Base-by-base conservation (phyloP, 2,329 filamentous ascomycete species). In the Colletotrichum tropicicola region DNA sequence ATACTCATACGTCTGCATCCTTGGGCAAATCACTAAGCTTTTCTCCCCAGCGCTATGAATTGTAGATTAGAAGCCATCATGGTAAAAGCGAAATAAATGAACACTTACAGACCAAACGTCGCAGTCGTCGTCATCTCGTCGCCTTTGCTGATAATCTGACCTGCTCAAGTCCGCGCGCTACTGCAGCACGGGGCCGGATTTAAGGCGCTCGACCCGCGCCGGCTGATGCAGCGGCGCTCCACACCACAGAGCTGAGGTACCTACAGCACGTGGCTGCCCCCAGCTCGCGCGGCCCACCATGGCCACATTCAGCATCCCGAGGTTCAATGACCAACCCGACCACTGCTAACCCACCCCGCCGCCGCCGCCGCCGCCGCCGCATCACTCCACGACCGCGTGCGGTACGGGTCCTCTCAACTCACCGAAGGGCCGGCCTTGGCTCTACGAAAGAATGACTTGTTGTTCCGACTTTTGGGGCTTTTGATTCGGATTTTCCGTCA, bases 81-180 rank as follows among this genome's bases (percentile, higher is more conserved):
- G 32, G 60, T 45, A 25, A 39, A n/a, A 52, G 60, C 51, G 55
- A 35, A 60, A 51, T 44, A 30, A 53, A 53, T 60, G 51, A 44
- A 43, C 13, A 37, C 3, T n/a, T n/a, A n/a, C n/a, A n/a, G n/a
- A n/a, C n/a, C n/a, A n/a, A n/a, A n/a, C n/a, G n/a, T n/a, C n/a
- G n/a, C n/a, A n/a, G n/a, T n/a, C n/a, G n/a, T n/a, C n/a, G n/a
- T n/a, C n/a, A n/a, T n/a, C n/a, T n/a, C n/a, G n/a, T n/a, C n/a
- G n/a, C n/a, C n/a, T n/a, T n/a, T n/a, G n/a, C n/a, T n/a, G n/a
- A n/a, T n/a, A n/a, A n/a, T n/a, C n/a, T n/a, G n/a, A n/a, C n/a
- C n/a, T n/a, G n/a, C n/a, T n/a, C n/a, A n/a, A n/a, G n/a, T n/a
- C n/a, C n/a, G n/a, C n/a, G n/a, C n/a, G n/a, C n/a, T n/a, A n/a